Evolutionary conservation across 805 yeast genomes (phyloP), one percentile per base, ranked within the genome.

Genomic region (Candida orba): DNA sequence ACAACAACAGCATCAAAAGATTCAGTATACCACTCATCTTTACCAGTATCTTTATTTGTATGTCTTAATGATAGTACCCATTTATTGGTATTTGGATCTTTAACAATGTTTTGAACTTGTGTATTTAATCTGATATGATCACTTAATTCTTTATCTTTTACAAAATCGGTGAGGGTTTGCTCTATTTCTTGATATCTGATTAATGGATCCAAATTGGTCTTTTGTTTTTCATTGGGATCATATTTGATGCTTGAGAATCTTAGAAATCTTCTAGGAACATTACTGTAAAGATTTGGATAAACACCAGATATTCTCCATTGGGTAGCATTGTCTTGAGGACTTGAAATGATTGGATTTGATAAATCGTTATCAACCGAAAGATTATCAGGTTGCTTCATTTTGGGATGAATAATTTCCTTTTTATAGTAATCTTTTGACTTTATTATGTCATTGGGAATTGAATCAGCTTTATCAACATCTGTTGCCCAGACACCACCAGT

Each of bases 1-100:
- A 79, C 61, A 4, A 75, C 68, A 12, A 81, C 71, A 8, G 73
- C 80, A 56, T 81, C 86, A 48, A 69, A 76, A 31, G 51, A 52
- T 50, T 72, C 73, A 22, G 46, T 56, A 47, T 72, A 72, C 76
- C 76, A 72, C 41, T 54, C 54, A 24, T 56, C 67, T n/a, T 39
- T 49, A 10, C 45, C 46, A n/a, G 47, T 37, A 14, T 43, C 10
- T 30, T 50, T 57, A n/a, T 42, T 41, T 2, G 37, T 29, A 13
- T 53, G 45, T 45, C 55, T 51, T 2, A 64, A 52, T 10, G 61
- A 53, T 9, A 69, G 33, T 1, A 44, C 46, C 76, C 76, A 72
- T 53, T 71, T 66, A 1, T 64, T 66, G 23, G 43, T 44, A 8
- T 6, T 20, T 24, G 39, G 45, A 29, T 46, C 50, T 44, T 66